Percentiles rank a stretch among this genome's conserved stretches.
These are phyloP conservation scores for Tuber calosporum DNA, from an alignment of 495 filamentous ascomycete species.

Conservation along the genomic window DNA sequence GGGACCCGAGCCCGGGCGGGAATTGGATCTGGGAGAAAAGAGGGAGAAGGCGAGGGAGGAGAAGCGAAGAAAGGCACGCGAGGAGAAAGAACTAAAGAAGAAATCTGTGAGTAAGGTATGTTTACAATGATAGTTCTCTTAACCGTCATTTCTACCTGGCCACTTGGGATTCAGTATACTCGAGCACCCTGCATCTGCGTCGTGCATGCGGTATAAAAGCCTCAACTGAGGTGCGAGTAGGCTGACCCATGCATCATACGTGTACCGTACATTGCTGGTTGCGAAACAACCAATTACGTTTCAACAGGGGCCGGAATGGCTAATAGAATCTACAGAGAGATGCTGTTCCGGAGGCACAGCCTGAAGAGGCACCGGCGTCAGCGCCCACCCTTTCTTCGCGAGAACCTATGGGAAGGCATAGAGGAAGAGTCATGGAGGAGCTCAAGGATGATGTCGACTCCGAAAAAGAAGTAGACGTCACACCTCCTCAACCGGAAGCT, in stretches of 20 bases:
- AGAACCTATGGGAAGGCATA: slow-evolving; percentile 6
- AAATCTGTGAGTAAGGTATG: slow-evolving; percentile 18
- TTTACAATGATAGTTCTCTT: slow-evolving; percentile 4
- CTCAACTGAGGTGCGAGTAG: background rate
- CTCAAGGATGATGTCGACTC: slow-evolving; percentile 24
- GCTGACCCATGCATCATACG: slow-evolving; percentile 3
- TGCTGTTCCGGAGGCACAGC: background rate
- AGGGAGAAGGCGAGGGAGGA: slow-evolving; percentile 8
- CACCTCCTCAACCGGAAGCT: slow-evolving; percentile 1
- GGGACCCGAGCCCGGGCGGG: slow-evolving; percentile 5
- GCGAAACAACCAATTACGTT: slow-evolving; percentile 10
- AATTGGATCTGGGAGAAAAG: slow-evolving; percentile 4
- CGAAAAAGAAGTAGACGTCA: slow-evolving; percentile 23
- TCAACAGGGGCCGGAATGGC: slow-evolving; percentile 13
- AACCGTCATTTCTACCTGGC: background rate
- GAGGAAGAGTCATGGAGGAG: slow-evolving; percentile 17
- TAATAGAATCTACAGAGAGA: slow-evolving; percentile 11
- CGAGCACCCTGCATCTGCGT: background rate
- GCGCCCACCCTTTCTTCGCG: slow-evolving; percentile 5
- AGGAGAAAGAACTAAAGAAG: slow-evolving; percentile 6
- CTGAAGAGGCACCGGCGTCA: slow-evolving; percentile 2
- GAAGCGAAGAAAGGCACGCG: slow-evolving; percentile 8
- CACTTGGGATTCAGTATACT: background rate
- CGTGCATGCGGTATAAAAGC: background rate
- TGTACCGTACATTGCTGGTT: slow-evolving; percentile 1